phyloP scores from a whole-genome alignment of 2,329 filamentous ascomycete species.

The Trichoderma atrobrunneum region DNA sequence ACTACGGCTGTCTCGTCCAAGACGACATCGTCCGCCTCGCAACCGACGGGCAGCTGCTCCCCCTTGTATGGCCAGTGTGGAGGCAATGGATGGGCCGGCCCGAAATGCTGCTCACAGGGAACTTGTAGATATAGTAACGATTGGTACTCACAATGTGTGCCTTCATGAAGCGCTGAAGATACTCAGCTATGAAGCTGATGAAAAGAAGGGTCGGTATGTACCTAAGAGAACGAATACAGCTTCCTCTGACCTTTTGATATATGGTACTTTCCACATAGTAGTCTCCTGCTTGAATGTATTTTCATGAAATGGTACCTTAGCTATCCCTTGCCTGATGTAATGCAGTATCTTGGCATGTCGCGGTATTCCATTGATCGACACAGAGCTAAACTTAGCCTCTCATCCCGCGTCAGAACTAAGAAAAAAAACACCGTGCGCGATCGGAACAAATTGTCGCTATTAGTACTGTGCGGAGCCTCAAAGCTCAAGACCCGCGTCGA shows the following conservation, averaged over 20 bases:
- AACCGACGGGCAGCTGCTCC: neutral
- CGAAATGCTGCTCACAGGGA: neutral
- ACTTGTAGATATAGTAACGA: neutral
- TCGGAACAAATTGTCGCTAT: neutral
- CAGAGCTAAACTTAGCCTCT: neutral
- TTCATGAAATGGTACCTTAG: neutral
- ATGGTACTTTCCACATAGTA: neutral
- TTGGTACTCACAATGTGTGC: neutral
- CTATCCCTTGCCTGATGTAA: neutral
- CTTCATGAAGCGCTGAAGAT: neutral
- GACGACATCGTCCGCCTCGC: neutral
- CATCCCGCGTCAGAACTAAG: neutral
- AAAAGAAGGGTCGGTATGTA: neutral
- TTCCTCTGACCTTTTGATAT: neutral
- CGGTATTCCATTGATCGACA: neutral
- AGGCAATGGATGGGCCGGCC: neutral
- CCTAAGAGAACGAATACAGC: neutral
- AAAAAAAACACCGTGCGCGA: neutral
- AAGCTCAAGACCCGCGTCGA: neutral
- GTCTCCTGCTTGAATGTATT: neutral
- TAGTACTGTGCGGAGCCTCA: neutral
- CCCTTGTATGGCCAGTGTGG: neutral
- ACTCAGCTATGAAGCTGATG: neutral
- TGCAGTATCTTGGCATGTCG: neutral
- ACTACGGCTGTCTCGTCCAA: neutral